A percentile compares a stretch with the other conserved stretches of the same genome.
Evolutionary conservation across 352 stramenopile genomes (phyloP).

Genomic region (Globisporangium okanoganense): DNA sequence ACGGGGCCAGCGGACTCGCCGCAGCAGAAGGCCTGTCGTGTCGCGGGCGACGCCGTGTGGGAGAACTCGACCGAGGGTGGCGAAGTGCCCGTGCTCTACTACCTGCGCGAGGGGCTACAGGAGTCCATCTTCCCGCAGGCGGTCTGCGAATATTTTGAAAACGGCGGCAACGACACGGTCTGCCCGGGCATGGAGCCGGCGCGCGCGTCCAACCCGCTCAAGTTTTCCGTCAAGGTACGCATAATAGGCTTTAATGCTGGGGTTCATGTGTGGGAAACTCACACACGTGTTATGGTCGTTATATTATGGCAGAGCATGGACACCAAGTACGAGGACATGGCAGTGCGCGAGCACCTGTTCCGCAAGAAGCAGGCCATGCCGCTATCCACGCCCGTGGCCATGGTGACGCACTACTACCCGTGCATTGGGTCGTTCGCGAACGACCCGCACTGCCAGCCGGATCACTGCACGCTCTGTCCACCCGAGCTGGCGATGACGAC

Average conservation of each 20-base stretch:
- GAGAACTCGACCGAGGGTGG: conserved; percentile 78
- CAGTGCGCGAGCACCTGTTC: conserved; percentile 65
- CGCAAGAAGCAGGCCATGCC: conserved; percentile 76
- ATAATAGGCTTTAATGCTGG: no score
- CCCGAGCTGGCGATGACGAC: conserved; percentile 71
- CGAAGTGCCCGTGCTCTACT: conserved; percentile 72
- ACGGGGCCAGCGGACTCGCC: conserved; percentile 51
- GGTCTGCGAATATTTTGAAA: conserved; percentile 67
- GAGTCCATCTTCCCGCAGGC: conserved; percentile 66
- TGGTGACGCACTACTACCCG: conserved; percentile 80
- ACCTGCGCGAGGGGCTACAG: conserved; percentile 70
- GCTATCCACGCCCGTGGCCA: conserved; percentile 65
- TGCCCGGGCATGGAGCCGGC: conserved; percentile 60
- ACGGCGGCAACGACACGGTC: conserved; percentile 55
- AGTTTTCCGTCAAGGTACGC: conserved; percentile 60
- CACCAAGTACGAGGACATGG: conserved; percentile 82
- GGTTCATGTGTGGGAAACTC: no score
- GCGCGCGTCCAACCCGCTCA: conserved; percentile 56
- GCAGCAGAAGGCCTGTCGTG: conserved; percentile 66
- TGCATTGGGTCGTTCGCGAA: conserved; percentile 60
- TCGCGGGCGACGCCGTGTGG: conserved; percentile 71
- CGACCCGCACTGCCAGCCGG: conserved; percentile 56
- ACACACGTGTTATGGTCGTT: no score
- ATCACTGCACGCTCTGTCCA: conserved; percentile 66
- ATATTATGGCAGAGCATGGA: conserved; percentile 47